Percentiles rank a stretch among this genome's conserved stretches.
phyloP scores from a whole-genome alignment of 805 yeast genomes.

The Saccharomycopsis fibuligera region DNA sequence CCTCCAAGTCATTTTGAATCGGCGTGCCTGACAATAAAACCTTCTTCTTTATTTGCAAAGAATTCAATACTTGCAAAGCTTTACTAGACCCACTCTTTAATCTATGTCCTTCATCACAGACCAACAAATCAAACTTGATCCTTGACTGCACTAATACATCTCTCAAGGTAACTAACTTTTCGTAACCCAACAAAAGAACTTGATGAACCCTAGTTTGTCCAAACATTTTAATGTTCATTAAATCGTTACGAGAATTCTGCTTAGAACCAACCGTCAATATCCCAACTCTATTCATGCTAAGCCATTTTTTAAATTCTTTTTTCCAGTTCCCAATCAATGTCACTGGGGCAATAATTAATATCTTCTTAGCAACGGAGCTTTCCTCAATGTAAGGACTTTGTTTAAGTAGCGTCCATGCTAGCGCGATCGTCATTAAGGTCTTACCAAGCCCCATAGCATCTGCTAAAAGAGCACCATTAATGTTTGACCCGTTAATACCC shows the following conservation, averaged over 20 bases:
- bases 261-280: conserved; percentile 53
- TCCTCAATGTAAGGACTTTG: conserved; percentile 44
- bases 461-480: conserved; percentile 76
- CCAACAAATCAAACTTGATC: conserved; percentile 55
- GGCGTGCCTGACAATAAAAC: conserved; percentile 84
- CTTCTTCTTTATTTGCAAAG: conserved; percentile 48
- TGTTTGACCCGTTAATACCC: conserved; percentile 42
- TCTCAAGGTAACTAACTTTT: conserved; percentile 55
- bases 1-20: conserved; percentile 84
- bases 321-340: conserved; percentile 85
- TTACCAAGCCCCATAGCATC: conserved; percentile 98
- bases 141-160: conserved; percentile 27
- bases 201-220: conserved; percentile 69
- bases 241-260: conserved; percentile 47
- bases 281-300: conserved; percentile 57
- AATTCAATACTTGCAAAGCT: conserved; percentile 55
- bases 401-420: conserved; percentile 76
- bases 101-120: conserved; percentile 96
- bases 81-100: conserved; percentile 72
- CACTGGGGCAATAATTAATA: conserved; percentile 85
- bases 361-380: conserved; percentile 38
- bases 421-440: conserved; percentile 76
- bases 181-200: conserved; percentile 83
- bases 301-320: conserved; percentile 84
- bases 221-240: conserved; percentile 51